Evolutionary conservation across 2,329 filamentous ascomycete species (phyloP), one percentile per base, ranked within the genome.

Genomic region (Sporothrix brasiliensis): DNA sequence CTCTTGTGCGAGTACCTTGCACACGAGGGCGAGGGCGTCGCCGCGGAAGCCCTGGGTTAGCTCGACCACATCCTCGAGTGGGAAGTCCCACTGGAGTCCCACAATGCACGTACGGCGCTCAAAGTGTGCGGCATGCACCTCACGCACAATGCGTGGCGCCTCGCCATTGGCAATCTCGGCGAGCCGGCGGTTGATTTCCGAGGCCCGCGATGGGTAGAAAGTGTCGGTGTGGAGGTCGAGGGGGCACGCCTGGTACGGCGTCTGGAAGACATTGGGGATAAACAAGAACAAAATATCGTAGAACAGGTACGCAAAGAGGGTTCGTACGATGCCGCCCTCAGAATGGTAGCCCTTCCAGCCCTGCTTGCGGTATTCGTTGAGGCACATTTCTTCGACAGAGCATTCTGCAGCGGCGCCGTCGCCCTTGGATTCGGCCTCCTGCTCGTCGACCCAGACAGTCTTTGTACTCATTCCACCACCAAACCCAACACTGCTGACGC

Each of bases 241-340:
- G 0, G 95, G 95, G 76, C 93, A 97, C 0, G 93, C 97, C 80
- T 99, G 95, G 78, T 92, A 99, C 0, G 91, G 88, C 6, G 95
- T 99, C 78, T 98, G 94, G 79, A 99, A 99, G 69, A 99, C 94
- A 75, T 98, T 97, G 34, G 95, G 94, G 5, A 98, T 87, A 79
- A 97, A 97, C 34, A 93, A 84, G 80, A 98, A 98, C 7, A 99
- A 83, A 30, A 98, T 87, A 79, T 99, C 94, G 82, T 90, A 95
- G 82, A 98, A 97, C 21, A 99, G 87, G 77, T 95, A 94, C 16
- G 89, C 91, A 79, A 94, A 94, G 34, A 99, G 83, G 0, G 95
- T 99, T n/a, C 93, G 89, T 7, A 98, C 82, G 75, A 98, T 94
- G 2, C 94, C 92, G 47, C 93, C 93, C 83, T 99, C 95, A 21